Conservation (phyloP, 2,329 filamentous ascomycete species). For the Neofusicoccum kwambonambiense region DNA sequence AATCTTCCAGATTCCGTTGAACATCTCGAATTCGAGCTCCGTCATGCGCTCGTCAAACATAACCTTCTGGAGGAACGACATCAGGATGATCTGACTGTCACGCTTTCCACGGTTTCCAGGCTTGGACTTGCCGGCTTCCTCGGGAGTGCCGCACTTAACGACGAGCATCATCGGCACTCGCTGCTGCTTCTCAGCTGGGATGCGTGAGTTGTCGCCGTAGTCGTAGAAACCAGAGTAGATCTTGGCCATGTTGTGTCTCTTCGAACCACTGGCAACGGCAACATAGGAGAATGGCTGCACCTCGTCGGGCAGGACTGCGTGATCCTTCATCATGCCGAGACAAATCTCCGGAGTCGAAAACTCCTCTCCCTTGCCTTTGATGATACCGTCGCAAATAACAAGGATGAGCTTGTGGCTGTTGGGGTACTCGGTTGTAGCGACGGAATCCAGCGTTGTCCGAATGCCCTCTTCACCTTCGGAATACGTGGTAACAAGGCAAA, state of each 20-base stretch:
- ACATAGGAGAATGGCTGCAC: constrained; percentile 94
- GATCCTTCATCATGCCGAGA: constrained; percentile 92
- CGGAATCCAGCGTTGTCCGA: constrained; percentile 89
- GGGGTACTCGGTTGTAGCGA: constrained; percentile 96
- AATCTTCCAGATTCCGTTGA: constrained; percentile 98
- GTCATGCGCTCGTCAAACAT: constrained; percentile 99
- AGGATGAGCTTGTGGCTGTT: constrained; percentile 98
- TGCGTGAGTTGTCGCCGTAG: constrained; percentile 77
- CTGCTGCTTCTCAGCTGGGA: constrained; percentile 86
- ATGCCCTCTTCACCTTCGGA: constrained; percentile 93
- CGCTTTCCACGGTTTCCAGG: constrained; percentile 97
- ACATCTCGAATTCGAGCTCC: constrained; percentile 98
- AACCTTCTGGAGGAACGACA: constrained; percentile 99
- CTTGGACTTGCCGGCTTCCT: constrained; percentile 77
- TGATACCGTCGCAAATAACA: constrained; percentile 94
- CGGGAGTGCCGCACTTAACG: constrained; percentile 92
- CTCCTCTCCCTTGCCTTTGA: constrained; percentile 89
- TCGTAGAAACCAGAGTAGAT: constrained; percentile 98
- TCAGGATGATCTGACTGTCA: constrained; percentile 97
- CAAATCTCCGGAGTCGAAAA: constrained; percentile 87
- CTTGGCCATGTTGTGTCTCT: constrained; percentile 99
- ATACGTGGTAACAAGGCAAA: constrained; percentile 94
- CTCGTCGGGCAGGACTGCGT: constrained; percentile 73
- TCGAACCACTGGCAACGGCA: constrained; percentile 89
- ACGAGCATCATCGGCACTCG: constrained; percentile 96